A percentile compares a stretch with the other conserved stretches of the same genome.
These are phyloP conservation scores for Neofusicoccum umdonicola DNA, from an alignment of 2,329 filamentous ascomycete species.

Conservation along the genomic window DNA sequence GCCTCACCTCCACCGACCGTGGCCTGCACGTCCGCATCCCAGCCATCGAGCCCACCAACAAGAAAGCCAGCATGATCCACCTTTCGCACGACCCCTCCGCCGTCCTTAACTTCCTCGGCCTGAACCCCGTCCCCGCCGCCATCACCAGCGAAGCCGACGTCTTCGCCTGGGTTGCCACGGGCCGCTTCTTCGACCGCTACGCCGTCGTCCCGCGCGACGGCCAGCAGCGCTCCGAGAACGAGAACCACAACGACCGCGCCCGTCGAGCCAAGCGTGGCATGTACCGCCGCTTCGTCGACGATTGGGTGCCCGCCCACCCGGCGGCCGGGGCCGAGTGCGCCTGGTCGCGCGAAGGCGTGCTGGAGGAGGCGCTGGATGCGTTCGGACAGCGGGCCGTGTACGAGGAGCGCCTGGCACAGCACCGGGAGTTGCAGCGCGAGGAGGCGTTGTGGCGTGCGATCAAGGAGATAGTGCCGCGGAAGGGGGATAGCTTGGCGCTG, in stretches of 20 bases:
- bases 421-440: conserved; percentile 39
- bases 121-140: conserved; percentile 62
- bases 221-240: conserved; percentile 27
- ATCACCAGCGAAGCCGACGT: conserved; percentile 58
- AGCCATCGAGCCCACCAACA: conserved; percentile 63
- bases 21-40: conserved; percentile 65
- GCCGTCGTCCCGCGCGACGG: conserved; percentile 26
- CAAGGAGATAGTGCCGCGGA: conserved; percentile 37
- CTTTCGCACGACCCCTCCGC: conserved; percentile 57
- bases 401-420: conserved; percentile 35
- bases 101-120: conserved; percentile 62
- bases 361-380: conserved; percentile 51
- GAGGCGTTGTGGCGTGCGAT: conserved; percentile 44
- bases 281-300: conserved; percentile 61
- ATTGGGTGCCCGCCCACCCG: conserved; percentile 59
- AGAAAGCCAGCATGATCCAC: conserved; percentile 57
- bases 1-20: conserved; percentile 63
- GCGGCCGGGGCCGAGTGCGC: conserved; percentile 30
- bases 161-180: conserved; percentile 60
- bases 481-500: conserved; percentile 25
- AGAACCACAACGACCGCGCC: conserved; percentile 55
- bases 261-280: conserved; percentile 56
- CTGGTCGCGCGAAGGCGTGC: conserved; percentile 44
- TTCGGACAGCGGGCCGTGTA: conserved; percentile 53
- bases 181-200: conserved; percentile 57